Conservation (phyloP, 306 rosid genomes). For the Aeschynomene evenia region DNA sequence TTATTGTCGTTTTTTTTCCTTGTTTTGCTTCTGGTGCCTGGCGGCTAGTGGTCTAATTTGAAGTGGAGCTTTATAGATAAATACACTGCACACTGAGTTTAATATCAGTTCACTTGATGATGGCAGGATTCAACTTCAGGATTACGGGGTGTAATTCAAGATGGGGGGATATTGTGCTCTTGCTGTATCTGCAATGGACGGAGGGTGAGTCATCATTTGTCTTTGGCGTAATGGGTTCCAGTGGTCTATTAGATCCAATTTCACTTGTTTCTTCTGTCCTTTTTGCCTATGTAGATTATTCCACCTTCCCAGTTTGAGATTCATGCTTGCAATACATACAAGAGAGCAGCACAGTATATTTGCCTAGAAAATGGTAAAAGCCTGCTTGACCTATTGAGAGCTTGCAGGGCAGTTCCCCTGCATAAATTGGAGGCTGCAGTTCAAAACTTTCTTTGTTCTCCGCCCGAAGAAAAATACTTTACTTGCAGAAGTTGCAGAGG, state of each 20-base stretch:
- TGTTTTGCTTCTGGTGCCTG: not conserved
- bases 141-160: slow-evolving; percentile 71
- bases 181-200: slow-evolving; percentile 73
- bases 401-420: slow-evolving; percentile 74
- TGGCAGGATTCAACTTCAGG: slow-evolving; percentile 72
- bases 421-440: slow-evolving; percentile 78
- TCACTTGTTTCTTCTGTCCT: slow-evolving; percentile 27
- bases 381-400: slow-evolving; percentile 78
- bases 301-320: slow-evolving; percentile 97
- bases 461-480: slow-evolving; percentile 64
- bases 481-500: slow-evolving; percentile 90
- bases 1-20: not conserved
- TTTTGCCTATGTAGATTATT: slow-evolving; percentile 52
- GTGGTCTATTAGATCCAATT: slow-evolving; percentile 28
- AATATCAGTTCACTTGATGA: slow-evolving; percentile 17
- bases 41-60: not conserved
- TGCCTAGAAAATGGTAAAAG: slow-evolving; percentile 96
- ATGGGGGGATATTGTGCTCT: slow-evolving; percentile 87
- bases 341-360: slow-evolving; percentile 93
- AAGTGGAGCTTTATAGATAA: not conserved
- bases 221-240: slow-evolving; percentile 23
- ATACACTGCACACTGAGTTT: not conserved
- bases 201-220: slow-evolving; percentile 60
- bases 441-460: slow-evolving; percentile 63
- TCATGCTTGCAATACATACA: slow-evolving; percentile 89